Evolutionary conservation across 1,284 basidiomycete species (phyloP).

Genomic region (Apiotrichum laibachii): DNA sequence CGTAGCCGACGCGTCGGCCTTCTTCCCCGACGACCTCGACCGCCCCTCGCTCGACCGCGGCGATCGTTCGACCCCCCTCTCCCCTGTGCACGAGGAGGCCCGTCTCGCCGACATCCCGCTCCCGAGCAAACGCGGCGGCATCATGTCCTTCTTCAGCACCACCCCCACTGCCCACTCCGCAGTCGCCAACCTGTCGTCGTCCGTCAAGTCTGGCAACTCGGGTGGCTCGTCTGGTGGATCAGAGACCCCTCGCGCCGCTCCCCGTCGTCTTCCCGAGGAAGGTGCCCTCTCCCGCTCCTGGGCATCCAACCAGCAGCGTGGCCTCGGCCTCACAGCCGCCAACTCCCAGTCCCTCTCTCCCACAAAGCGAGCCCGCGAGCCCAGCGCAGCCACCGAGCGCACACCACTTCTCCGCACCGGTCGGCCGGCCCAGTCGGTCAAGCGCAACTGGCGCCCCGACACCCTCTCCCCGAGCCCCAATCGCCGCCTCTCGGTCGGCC

Average conservation of each 20-base stretch:
- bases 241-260: constrained; percentile 14
- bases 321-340: constrained; percentile 1
- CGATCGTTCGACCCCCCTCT: constrained; percentile 5
- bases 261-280: constrained; percentile 11
- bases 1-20: constrained; percentile 27
- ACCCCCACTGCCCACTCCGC: constrained; percentile 10
- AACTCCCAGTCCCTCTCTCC: background rate
- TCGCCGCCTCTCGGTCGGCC: constrained; percentile 1
- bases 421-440: background rate
- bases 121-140: constrained; percentile 15
- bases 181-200: constrained; percentile 5
- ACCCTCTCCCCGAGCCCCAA: constrained; percentile 6
- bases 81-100: constrained; percentile 15
- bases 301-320: background rate
- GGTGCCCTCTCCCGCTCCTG: background rate
- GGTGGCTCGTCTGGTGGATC: constrained; percentile 8
- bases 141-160: constrained; percentile 20
- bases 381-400: constrained; percentile 2
- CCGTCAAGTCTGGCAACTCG: constrained; percentile 3
- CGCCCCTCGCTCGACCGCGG: constrained; percentile 1
- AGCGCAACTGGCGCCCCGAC: constrained; percentile 4
- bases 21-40: constrained; percentile 18
- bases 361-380: background rate
- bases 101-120: background rate
- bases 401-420: constrained; percentile 11